Evolutionary conservation across 106 monocot species (phyloP).

Genomic region (Amphibolis antarctica): DNA sequence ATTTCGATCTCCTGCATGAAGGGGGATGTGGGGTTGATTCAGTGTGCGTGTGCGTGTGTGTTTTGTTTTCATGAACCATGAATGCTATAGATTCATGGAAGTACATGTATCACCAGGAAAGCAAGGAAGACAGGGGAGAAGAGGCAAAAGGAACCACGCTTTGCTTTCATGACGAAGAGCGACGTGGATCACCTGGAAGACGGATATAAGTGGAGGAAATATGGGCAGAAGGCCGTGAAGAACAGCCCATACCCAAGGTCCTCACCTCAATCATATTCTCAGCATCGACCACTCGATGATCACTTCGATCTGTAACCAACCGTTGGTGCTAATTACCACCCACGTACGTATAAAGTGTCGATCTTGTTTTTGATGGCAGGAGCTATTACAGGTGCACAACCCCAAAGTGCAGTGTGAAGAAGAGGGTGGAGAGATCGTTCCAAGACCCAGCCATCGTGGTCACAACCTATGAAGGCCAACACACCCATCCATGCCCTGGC

Average conservation of each 20-base stretch:
- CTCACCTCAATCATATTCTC: not conserved
- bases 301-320: too few species aligned
- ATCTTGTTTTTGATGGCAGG: slow-evolving; percentile 31
- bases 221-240: slow-evolving; percentile 94
- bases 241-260: slow-evolving; percentile 91
- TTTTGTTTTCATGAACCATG: not conserved
- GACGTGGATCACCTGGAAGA: slow-evolving; percentile 88
- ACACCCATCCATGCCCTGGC: slow-evolving; percentile 63
- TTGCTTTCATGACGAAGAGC: slow-evolving; percentile 96
- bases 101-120: slow-evolving; percentile 13
- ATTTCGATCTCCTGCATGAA: too few species aligned
- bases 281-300: too few species aligned
- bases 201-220: slow-evolving; percentile 90
- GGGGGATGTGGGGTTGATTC: too few species aligned
- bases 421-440: slow-evolving; percentile 75
- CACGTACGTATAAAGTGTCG: too few species aligned
- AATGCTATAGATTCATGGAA: not conserved
- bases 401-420: slow-evolving; percentile 82
- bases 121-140: slow-evolving; percentile 64
- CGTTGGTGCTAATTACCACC: too few species aligned
- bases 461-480: slow-evolving; percentile 91
- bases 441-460: slow-evolving; percentile 72
- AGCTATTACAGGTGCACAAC: slow-evolving; percentile 94
- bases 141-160: slow-evolving; percentile 49
- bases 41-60: too few species aligned